Evolutionary conservation across 2,329 filamentous ascomycete genomes (phyloP).

Genomic region (Fusarium pininemorale): DNA sequence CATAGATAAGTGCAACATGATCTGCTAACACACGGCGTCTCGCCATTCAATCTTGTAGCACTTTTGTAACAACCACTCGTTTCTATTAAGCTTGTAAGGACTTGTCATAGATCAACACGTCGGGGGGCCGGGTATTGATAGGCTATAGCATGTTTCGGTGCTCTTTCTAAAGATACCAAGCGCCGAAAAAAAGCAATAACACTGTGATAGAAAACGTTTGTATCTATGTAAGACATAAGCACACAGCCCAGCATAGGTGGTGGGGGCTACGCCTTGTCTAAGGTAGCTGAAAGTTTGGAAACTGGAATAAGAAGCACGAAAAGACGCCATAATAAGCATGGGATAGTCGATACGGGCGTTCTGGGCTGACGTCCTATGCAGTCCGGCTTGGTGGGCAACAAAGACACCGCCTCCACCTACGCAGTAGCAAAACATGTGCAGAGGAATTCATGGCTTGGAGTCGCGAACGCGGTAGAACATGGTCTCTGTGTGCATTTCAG

Average conservation of each 20-base stretch:
- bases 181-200: conserved; percentile 19
- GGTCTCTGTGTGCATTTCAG: conserved; percentile 11
- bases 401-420: conserved; percentile 5
- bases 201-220: background rate
- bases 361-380: conserved; percentile 14
- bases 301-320: background rate
- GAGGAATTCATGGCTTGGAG: conserved; percentile 30
- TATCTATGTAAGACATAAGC: background rate
- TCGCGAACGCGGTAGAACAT: conserved; percentile 23
- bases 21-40: conserved; percentile 16
- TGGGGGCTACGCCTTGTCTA: background rate
- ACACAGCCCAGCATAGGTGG: background rate
- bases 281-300: background rate
- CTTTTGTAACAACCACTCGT: conserved; percentile 11
- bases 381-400: conserved; percentile 15
- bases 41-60: conserved; percentile 35
- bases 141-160: conserved; percentile 8
- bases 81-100: background rate
- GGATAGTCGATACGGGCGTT: conserved; percentile 1
- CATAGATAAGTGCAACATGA: conserved; percentile 19
- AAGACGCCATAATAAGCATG: conserved; percentile 3
- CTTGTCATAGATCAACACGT: conserved; percentile 2
- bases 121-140: conserved; percentile 9
- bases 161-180: conserved; percentile 15
- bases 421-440: conserved; percentile 6